phyloP scores from a whole-genome alignment of 345 rosid genomes.

The Linum lewisii region DNA sequence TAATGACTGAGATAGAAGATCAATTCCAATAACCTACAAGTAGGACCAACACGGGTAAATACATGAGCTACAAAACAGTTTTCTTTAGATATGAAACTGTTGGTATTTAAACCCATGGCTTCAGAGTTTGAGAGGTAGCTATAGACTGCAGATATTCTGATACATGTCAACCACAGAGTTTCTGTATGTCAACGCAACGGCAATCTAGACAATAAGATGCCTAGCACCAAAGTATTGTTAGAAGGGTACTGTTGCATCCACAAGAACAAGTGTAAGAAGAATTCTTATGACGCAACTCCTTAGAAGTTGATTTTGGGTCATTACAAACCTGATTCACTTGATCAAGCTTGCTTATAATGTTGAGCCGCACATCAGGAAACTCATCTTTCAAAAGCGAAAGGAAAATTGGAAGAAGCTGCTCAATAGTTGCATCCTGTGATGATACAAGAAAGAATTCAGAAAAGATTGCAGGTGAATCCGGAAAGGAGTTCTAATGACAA shows the following conservation, averaged over 20 bases:
- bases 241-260: no score
- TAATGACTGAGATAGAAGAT: slow-evolving; percentile 81
- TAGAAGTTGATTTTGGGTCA: not conserved
- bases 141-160: no score
- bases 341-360: slow-evolving; percentile 95
- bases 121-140: not conserved
- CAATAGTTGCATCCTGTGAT: slow-evolving; percentile 79
- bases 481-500: not conserved
- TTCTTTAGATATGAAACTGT: not conserved
- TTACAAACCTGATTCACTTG: slow-evolving; percentile 88
- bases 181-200: no score
- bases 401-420: slow-evolving; percentile 93
- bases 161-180: no score
- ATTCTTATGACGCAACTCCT: no score
- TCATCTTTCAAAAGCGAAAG: slow-evolving; percentile 93
- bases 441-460: slow-evolving; percentile 4
- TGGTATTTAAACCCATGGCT: not conserved
- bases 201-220: no score
- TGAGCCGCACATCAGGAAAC: slow-evolving; percentile 92
- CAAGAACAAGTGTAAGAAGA: no score
- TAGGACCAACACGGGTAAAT: not conserved
- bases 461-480: not conserved
- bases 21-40: slow-evolving; percentile 86
- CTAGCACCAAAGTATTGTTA: no score
- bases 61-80: not conserved